phyloP scores from a whole-genome alignment of 2,329 filamentous ascomycete genomes.

The Daldinia eschscholtzii region DNA sequence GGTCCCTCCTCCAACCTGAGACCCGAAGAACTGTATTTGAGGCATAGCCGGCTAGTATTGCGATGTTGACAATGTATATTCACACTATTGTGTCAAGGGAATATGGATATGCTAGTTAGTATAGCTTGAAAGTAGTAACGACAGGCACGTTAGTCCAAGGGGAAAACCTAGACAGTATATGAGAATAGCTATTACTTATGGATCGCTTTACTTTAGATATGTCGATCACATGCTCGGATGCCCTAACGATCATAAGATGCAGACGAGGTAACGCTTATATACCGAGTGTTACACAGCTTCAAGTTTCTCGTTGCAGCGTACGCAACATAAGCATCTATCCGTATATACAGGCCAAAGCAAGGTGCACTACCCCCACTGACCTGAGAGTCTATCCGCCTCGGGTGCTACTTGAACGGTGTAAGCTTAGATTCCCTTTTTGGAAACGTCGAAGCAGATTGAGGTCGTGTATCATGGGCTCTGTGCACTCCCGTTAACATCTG shows the following conservation, averaged over 20 bases:
- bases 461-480: background rate
- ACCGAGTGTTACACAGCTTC: background rate
- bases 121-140: background rate
- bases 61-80: background rate
- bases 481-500: background rate
- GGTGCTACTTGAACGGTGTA: background rate
- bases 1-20: slow-evolving; percentile 5
- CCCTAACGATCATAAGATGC: background rate
- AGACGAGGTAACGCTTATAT: background rate
- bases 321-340: background rate
- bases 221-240: background rate
- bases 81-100: too few relatives aligned
- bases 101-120: background rate
- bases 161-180: background rate
- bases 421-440: background rate
- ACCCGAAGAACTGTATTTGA: slow-evolving; percentile 7
- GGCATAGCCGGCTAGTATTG: slow-evolving; percentile 7
- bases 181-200: slow-evolving; percentile 1
- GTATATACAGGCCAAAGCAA: background rate
- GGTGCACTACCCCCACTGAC: background rate
- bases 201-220: background rate
- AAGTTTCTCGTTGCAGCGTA: background rate
- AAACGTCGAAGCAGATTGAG: background rate
- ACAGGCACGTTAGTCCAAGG: background rate
- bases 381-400: background rate